Conservation (phyloP, 2,329 filamentous ascomycete species). For the Didymella keratinophila region DNA sequence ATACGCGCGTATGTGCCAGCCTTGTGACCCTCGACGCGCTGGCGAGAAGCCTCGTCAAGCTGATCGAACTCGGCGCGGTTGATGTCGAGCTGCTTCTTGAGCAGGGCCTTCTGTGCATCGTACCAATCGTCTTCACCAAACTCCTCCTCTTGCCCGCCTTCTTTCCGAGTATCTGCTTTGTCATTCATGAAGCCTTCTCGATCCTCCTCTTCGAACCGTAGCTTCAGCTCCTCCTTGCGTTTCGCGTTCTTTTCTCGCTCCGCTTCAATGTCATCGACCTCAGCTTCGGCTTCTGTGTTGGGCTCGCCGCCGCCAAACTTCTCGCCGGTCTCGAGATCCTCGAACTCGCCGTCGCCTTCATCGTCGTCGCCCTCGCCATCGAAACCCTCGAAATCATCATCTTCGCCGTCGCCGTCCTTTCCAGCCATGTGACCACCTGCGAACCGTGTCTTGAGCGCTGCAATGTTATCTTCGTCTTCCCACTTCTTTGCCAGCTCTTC, state of each 20-base stretch:
- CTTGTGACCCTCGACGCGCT: constrained; percentile 86
- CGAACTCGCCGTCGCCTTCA: constrained; percentile 79
- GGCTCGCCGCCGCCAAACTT: constrained; percentile 56
- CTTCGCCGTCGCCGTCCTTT: constrained; percentile 42
- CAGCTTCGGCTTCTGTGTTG: constrained; percentile 53
- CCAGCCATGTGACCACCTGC: constrained; percentile 70
- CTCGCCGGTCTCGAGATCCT: constrained; percentile 84
- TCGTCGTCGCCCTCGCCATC: constrained; percentile 66
- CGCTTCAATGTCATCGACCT: constrained; percentile 71
- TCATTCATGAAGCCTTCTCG: constrained; percentile 94
- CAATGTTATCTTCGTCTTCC: constrained; percentile 79
- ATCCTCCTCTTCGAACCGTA: constrained; percentile 97
- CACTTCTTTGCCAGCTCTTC: constrained; percentile 83
- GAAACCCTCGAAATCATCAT: constrained; percentile 63
- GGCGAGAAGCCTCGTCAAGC: constrained; percentile 82
- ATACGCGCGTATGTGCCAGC: constrained; percentile 94
- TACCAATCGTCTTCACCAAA: constrained; percentile 99
- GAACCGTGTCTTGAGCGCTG: constrained; percentile 77
- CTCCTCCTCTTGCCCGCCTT: constrained; percentile 71
- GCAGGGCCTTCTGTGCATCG: constrained; percentile 90
- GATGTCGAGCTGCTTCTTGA: constrained; percentile 96
- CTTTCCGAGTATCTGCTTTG: constrained; percentile 77
- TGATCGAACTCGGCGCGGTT: constrained; percentile 92
- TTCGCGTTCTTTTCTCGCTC: constrained; percentile 91
- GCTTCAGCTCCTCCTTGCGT: constrained; percentile 91